Conservation (phyloP, 306 rosid species). For the Sphenostylis stenocarpa region DNA sequence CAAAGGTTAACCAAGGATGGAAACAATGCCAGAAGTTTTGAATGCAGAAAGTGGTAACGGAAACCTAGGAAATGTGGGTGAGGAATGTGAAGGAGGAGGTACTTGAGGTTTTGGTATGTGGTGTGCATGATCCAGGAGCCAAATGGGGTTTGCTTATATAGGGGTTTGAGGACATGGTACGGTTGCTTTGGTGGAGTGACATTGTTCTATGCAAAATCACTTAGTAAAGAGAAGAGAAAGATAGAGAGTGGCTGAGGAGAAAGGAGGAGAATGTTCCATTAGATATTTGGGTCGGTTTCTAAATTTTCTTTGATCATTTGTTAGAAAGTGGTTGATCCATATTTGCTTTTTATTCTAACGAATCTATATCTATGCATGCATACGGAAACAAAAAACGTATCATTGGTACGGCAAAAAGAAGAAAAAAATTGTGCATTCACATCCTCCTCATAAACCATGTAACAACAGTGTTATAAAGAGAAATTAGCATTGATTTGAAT, state of each 20-base stretch:
- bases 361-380: slow-evolving; percentile 45
- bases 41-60: background rate
- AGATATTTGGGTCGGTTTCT: slow-evolving; percentile 43
- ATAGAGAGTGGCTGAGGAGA: slow-evolving; percentile 35
- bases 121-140: slow-evolving; percentile 34
- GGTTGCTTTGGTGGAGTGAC: slow-evolving; percentile 21
- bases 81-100: background rate
- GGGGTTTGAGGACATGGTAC: slow-evolving; percentile 35
- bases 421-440: background rate
- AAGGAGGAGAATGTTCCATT: slow-evolving; percentile 47
- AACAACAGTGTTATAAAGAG: background rate
- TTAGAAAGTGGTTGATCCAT: slow-evolving; percentile 41
- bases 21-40: slow-evolving; percentile 24
- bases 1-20: slow-evolving; percentile 3
- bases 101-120: slow-evolving; percentile 31
- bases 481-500: background rate
- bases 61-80: slow-evolving; percentile 1
- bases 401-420: slow-evolving; percentile 50
- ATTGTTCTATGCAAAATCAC: background rate
- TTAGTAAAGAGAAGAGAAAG: background rate
- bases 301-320: slow-evolving; percentile 46
- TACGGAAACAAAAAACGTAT: slow-evolving; percentile 41
- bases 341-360: slow-evolving; percentile 27
- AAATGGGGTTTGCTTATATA: slow-evolving; percentile 51
- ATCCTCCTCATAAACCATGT: background rate